Evolutionary conservation across 2,329 filamentous ascomycete species (phyloP).

Genomic region (Hypomyces perniciosus): DNA sequence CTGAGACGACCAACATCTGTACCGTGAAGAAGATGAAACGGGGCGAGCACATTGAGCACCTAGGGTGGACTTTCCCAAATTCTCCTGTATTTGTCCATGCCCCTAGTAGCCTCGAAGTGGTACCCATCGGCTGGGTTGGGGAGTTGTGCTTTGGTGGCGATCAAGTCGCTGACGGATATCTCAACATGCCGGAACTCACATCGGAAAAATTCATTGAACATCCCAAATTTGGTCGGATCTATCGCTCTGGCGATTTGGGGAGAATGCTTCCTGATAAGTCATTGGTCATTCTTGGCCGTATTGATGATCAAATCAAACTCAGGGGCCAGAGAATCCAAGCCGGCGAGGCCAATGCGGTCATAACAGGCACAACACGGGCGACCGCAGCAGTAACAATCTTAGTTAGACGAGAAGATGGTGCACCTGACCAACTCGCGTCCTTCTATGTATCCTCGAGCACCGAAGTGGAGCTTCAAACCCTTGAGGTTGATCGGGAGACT

Average conservation of each 20-base stretch:
- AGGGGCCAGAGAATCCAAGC: slow-evolving; percentile 76
- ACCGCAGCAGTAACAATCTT: slow-evolving; percentile 61
- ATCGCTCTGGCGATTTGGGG: slow-evolving; percentile 77
- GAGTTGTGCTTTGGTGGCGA: slow-evolving; percentile 84
- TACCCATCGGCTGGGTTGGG: slow-evolving; percentile 68
- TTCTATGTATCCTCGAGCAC: slow-evolving; percentile 56
- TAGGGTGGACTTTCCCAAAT: slow-evolving; percentile 69
- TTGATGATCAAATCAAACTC: slow-evolving; percentile 77
- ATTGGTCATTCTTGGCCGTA: slow-evolving; percentile 64
- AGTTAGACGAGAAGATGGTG: slow-evolving; percentile 33
- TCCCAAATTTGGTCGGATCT: slow-evolving; percentile 63
- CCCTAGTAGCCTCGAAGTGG: slow-evolving; percentile 38
- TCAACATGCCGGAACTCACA: slow-evolving; percentile 59
- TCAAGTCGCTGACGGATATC: slow-evolving; percentile 71
- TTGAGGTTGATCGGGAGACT: slow-evolving; percentile 30
- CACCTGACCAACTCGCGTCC: slow-evolving; percentile 52
- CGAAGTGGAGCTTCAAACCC: slow-evolving; percentile 25
- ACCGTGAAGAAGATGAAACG: slow-evolving; percentile 59
- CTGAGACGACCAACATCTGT: slow-evolving; percentile 84
- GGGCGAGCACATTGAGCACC: slow-evolving; percentile 61
- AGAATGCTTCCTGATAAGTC: slow-evolving; percentile 72
- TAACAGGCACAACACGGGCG: slow-evolving; percentile 48
- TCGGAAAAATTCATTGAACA: slow-evolving; percentile 63
- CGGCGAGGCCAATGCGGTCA: slow-evolving; percentile 61
- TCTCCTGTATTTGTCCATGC: slow-evolving; percentile 65